These are phyloP conservation scores for Fusarium goolgardi DNA, from an alignment of 2,329 filamentous ascomycete species.

Conservation along the genomic window DNA sequence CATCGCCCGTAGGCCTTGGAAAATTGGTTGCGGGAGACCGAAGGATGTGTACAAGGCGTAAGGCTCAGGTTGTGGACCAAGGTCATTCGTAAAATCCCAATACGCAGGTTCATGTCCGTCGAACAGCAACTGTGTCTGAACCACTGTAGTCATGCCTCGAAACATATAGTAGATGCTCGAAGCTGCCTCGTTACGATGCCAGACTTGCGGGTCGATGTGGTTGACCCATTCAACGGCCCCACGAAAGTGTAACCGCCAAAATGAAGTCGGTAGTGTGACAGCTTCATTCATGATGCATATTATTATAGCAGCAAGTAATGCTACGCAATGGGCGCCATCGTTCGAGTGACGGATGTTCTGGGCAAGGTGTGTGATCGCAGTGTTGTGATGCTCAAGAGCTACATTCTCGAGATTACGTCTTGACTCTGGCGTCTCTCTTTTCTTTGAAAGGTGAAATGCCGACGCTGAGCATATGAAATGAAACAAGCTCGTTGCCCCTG, in stretches of 20 bases:
- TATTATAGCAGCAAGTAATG: constrained; percentile 38
- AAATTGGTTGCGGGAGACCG: constrained; percentile 39
- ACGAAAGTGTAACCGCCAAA: constrained; percentile 43
- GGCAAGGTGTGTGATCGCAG: constrained; percentile 42
- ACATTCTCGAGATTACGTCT: constrained; percentile 37
- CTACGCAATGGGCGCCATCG: constrained; percentile 38
- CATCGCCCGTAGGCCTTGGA: constrained; percentile 41
- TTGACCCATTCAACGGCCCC: constrained; percentile 46
- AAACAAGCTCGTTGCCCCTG: constrained; percentile 39
- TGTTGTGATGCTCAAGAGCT: constrained; percentile 43
- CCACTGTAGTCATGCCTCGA: constrained; percentile 39
- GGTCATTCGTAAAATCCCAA: constrained; percentile 41
- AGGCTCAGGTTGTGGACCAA: constrained; percentile 38
- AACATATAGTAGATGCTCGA: constrained; percentile 45
- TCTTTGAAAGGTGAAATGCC: constrained; percentile 40
- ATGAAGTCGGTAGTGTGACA: constrained; percentile 39
- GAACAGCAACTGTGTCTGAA: constrained; percentile 39
- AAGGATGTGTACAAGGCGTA: constrained; percentile 35
- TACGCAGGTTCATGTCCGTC: constrained; percentile 29
- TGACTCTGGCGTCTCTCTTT: constrained; percentile 17
- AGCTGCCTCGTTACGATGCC: constrained; percentile 40
- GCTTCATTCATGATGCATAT: constrained; percentile 45
- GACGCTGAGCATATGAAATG: constrained; percentile 45
- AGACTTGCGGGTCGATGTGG: constrained; percentile 43
- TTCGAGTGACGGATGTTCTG: constrained; percentile 43